These are phyloP conservation scores for Aspergillus sp. DNA, from an alignment of 2,329 filamentous ascomycete genomes.

Conservation along the genomic window DNA sequence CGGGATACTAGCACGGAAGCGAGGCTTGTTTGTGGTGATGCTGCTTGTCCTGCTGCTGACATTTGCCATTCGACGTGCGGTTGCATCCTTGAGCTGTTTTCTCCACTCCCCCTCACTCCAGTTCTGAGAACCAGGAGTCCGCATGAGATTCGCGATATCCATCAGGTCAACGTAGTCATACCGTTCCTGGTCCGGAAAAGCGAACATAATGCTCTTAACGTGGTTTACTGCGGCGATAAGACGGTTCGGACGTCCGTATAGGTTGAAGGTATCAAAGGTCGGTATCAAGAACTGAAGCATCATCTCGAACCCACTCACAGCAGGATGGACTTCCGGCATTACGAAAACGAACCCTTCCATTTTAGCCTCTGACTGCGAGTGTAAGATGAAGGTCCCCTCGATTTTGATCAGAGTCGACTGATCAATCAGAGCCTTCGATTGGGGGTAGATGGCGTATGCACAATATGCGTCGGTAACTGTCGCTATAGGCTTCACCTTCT, in stretches of 20 bases:
- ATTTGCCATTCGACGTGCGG: slow-evolving; percentile 52
- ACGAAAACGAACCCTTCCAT: slow-evolving; percentile 96
- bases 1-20: slow-evolving; percentile 39
- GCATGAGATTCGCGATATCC: slow-evolving; percentile 78
- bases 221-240: slow-evolving; percentile 86
- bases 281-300: slow-evolving; percentile 91
- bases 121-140: slow-evolving; percentile 69
- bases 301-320: slow-evolving; percentile 91
- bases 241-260: slow-evolving; percentile 86
- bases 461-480: slow-evolving; percentile 88
- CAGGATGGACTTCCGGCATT: slow-evolving; percentile 93
- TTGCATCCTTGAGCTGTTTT: slow-evolving; percentile 82
- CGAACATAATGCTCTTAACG: slow-evolving; percentile 92
- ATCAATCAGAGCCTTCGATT: slow-evolving; percentile 89
- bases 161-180: slow-evolving; percentile 89
- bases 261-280: slow-evolving; percentile 84
- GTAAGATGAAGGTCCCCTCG: slow-evolving; percentile 85
- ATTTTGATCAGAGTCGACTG: slow-evolving; percentile 92
- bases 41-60: slow-evolving; percentile 48
- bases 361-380: slow-evolving; percentile 72
- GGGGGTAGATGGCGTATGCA: slow-evolving; percentile 93
- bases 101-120: slow-evolving; percentile 93
- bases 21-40: slow-evolving; percentile 56
- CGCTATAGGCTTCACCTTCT: slow-evolving; percentile 86
- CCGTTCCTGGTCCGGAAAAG: slow-evolving; percentile 83